phyloP scores from a whole-genome alignment of 73 alveolate genomes.

The Paramecium sexaurelia region DNA sequence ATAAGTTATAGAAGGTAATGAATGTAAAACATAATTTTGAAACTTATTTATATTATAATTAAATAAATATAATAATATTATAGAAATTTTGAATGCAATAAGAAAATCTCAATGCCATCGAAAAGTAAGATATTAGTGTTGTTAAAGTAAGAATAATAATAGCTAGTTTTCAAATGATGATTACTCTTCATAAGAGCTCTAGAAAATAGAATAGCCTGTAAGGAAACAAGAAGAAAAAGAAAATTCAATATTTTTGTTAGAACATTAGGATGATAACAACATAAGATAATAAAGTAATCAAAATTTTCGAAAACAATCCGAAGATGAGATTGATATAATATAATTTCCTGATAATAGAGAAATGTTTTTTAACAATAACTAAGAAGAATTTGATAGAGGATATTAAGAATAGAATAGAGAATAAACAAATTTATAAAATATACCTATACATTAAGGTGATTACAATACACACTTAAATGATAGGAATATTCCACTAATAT shows the following conservation, averaged over 20 bases:
- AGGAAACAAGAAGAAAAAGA: not conserved
- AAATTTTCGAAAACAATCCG: not conserved
- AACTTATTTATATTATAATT: not conserved
- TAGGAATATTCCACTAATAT: not conserved
- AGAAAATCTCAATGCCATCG: not conserved
- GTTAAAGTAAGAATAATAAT: not conserved
- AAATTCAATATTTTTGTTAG: not conserved
- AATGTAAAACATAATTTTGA: not conserved
- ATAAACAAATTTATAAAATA: not conserved
- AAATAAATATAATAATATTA: not conserved
- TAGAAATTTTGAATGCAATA: not conserved
- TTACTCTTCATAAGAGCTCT: not conserved
- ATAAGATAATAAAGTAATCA: not conserved
- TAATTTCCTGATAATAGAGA: not conserved
- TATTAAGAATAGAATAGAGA: not conserved
- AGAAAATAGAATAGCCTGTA: not conserved
- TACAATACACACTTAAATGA: not conserved
- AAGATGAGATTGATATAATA: not conserved
- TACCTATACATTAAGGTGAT: not conserved
- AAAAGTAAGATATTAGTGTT: not conserved
- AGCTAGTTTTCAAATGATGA: not conserved
- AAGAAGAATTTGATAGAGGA: not conserved
- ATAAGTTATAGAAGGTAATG: too few species aligned
- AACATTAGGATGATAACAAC: not conserved
- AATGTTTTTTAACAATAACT: not conserved